Evolutionary conservation across 768 basidiomycete genomes (phyloP), one percentile per base, ranked within the genome.

Genomic region (Lentinula sp.): DNA sequence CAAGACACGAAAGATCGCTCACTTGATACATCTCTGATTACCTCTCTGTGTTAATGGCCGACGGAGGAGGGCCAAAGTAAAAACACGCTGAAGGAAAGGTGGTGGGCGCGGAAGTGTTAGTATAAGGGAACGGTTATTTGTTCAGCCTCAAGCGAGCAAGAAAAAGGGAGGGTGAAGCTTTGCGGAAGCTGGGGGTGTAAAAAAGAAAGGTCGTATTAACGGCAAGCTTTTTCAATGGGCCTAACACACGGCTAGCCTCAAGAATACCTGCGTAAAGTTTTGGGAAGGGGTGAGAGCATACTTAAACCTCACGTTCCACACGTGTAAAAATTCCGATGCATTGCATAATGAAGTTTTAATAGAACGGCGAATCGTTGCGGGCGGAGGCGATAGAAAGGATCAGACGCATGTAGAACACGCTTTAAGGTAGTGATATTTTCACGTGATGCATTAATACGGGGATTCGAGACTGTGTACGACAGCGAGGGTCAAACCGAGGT

Each of bases 51-150:
- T 48, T 49, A 60, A 45, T 31, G 61, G n/a, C 57, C 61, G 58
- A 59, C 46, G 28, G 46, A 34, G 45, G 59, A 61, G 55, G 62
- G 67, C 69, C 71, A 68, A 68, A 70, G 69, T 69, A 69, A 67
- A 64, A 66, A 62, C 37, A 39, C 37, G 66, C 66, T 69, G 67
- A 62, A 64, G 57, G 66, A 70, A 63, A 67, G 62, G 63, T 64
- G 65, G 59, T 64, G 64, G 63, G 65, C 65, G 65, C 60, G 63
- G 62, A 65, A 67, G 65, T 65, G 35, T 54, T 60, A 54, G 61
- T 16, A 59, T 63, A 61, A 62, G 63, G 61, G 53, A 57, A 58
- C 49, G 54, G 39, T 61, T 53, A 61, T 64, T 66, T 50, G 57
- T 53, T 50, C 58, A 62, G 59, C 63, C 34, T 51, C 32, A 61